These are phyloP conservation scores for Tuber aestivum DNA, from an alignment of 495 filamentous ascomycete genomes.

Conservation along the genomic window DNA sequence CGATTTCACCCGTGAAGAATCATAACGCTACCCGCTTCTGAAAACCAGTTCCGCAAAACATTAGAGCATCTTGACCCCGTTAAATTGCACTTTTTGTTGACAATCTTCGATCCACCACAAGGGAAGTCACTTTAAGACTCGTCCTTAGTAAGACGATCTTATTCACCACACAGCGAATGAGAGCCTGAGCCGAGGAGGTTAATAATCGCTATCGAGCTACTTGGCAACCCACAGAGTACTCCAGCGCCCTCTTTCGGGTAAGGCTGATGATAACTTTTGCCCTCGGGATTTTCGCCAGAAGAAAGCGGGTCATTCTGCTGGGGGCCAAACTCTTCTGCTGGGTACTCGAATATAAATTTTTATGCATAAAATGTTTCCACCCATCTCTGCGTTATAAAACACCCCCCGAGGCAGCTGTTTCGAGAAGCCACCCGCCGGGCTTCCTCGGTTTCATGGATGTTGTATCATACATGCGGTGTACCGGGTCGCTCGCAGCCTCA, in stretches of 20 bases:
- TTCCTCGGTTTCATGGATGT: background rate
- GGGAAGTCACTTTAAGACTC: background rate
- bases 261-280: background rate
- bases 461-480: background rate
- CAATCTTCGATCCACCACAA: too few species aligned
- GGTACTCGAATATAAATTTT: conserved; percentile 9
- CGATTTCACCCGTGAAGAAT: conserved; percentile 17
- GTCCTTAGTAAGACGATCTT: background rate
- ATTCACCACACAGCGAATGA: background rate
- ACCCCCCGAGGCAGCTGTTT: conserved; percentile 23
- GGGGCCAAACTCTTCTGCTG: conserved; percentile 7
- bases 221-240: too few species aligned
- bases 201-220: background rate
- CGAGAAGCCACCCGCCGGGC: conserved; percentile 10
- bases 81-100: background rate
- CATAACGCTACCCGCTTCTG: conserved; percentile 11
- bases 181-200: background rate
- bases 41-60: conserved; percentile 15
- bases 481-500: background rate
- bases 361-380: conserved; percentile 35
- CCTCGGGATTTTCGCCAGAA: background rate
- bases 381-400: conserved; percentile 33
- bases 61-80: background rate
- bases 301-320: background rate
- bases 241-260: background rate